These are phyloP conservation scores for Cercospora berteroae DNA, from an alignment of 2,329 filamentous ascomycete genomes.

Conservation along the genomic window DNA sequence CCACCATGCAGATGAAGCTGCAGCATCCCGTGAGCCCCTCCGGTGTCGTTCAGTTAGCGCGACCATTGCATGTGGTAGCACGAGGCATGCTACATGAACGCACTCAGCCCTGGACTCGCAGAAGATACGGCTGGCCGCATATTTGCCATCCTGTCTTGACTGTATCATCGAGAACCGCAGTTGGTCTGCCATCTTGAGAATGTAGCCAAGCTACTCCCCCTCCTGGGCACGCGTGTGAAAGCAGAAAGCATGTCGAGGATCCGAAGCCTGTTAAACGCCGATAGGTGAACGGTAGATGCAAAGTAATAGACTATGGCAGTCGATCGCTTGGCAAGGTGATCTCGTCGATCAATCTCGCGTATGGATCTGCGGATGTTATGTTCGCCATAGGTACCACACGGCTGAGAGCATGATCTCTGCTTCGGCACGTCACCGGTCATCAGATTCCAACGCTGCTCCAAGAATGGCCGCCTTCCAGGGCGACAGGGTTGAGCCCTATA, in stretches of 20 bases:
- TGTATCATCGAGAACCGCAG: neutral
- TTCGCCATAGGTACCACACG: neutral
- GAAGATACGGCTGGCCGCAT: neutral
- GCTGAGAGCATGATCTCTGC: neutral
- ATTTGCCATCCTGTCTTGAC: neutral
- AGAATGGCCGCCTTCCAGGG: neutral
- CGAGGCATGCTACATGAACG: neutral
- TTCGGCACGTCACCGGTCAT: slow-evolving; percentile 11
- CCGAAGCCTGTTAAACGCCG: neutral
- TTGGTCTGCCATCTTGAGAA: neutral
- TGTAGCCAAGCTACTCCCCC: neutral
- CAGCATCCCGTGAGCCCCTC: neutral
- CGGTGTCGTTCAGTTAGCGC: neutral
- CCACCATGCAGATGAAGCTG: neutral
- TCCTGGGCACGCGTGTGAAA: neutral
- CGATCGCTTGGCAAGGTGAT: neutral
- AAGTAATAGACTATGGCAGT: neutral
- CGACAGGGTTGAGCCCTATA: slow-evolving; percentile 5
- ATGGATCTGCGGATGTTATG: neutral
- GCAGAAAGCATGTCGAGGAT: neutral
- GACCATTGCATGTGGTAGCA: neutral
- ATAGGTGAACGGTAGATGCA: neutral
- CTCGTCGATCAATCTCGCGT: neutral
- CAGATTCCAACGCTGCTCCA: neutral
- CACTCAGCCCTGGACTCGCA: neutral